A percentile compares a stretch with the other conserved stretches of the same genome.
Conservation (phyloP, 2,329 filamentous ascomycete species). For the Dothiorella sarmentorum region DNA sequence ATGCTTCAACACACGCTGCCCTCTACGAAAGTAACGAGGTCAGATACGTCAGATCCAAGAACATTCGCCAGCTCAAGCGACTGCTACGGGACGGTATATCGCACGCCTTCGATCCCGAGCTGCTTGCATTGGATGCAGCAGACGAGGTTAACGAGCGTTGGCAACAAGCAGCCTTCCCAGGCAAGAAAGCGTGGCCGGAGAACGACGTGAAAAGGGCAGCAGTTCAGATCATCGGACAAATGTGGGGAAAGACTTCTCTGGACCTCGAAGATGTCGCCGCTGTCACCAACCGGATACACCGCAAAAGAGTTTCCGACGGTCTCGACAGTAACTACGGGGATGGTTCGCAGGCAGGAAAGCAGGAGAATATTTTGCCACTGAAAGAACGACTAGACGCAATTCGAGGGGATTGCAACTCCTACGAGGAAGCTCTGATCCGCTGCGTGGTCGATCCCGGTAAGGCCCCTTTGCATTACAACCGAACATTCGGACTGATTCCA, state of each 20-base stretch:
- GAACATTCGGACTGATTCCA: not conserved
- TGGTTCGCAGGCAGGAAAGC: not conserved
- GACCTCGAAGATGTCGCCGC: not conserved
- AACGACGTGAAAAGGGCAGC: not conserved
- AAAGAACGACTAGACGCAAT: not conserved
- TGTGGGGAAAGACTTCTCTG: not conserved
- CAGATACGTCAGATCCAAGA: not conserved
- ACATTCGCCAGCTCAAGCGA: not conserved
- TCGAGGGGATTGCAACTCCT: not conserved
- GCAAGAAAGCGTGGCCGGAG: not conserved
- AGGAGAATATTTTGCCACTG: not conserved
- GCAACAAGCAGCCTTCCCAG: not conserved
- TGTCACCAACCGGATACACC: not conserved
- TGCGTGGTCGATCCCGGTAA: not conserved
- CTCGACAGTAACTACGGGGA: not conserved
- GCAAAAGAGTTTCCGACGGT: not conserved
- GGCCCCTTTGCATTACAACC: not conserved
- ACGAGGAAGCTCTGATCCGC: not conserved
- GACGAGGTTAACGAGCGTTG: not conserved
- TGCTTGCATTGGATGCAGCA: not conserved
- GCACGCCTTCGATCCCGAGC: not conserved
- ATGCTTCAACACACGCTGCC: not conserved
- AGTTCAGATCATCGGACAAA: not conserved
- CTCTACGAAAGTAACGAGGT: too few species aligned
- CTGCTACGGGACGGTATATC: not conserved